Conservation (phyloP, 2,329 filamentous ascomycete species). For the Acephala macrosclerotiorum region DNA sequence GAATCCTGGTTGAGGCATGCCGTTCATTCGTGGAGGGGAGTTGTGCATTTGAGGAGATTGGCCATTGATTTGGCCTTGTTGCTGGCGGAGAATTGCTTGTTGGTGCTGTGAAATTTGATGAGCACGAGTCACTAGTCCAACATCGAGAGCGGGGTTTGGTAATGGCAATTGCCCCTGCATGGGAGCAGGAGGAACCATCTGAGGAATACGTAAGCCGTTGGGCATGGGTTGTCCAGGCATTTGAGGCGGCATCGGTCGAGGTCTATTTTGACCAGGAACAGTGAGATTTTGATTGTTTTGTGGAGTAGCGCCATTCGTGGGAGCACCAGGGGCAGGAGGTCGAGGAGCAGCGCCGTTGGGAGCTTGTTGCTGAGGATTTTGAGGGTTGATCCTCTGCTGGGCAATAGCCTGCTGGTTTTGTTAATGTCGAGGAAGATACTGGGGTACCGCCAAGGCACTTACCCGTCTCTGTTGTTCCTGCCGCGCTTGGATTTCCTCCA, state of each 20-base stretch:
- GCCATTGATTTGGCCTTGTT: slow-evolving; percentile 39
- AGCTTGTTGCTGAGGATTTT: slow-evolving; percentile 35
- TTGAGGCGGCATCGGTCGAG: slow-evolving; percentile 39
- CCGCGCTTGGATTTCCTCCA: slow-evolving; percentile 53
- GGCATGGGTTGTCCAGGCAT: slow-evolving; percentile 40
- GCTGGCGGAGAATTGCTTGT: slow-evolving; percentile 39
- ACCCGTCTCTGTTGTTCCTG: slow-evolving; percentile 59
- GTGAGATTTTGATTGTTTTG: slow-evolving; percentile 36
- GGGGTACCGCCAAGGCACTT: slow-evolving; percentile 44
- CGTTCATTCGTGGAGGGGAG: slow-evolving; percentile 51
- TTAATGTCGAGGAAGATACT: slow-evolving; percentile 22
- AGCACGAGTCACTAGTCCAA: slow-evolving; percentile 66
- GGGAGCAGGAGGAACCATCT: slow-evolving; percentile 72
- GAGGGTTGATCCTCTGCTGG: slow-evolving; percentile 31
- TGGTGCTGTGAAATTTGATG: slow-evolving; percentile 70
- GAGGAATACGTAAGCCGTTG: slow-evolving; percentile 45
- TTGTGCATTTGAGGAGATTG: slow-evolving; percentile 41
- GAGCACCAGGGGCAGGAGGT: slow-evolving; percentile 20
- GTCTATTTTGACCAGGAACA: slow-evolving; percentile 41
- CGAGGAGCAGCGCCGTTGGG: slow-evolving; percentile 33
- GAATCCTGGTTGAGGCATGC: slow-evolving; percentile 40
- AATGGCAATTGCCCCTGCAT: slow-evolving; percentile 67
- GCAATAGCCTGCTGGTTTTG: slow-evolving; percentile 51
- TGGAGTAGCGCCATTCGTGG: slow-evolving; percentile 32
- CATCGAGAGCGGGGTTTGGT: slow-evolving; percentile 55